A percentile compares a stretch with the other conserved stretches of the same genome.
Evolutionary conservation across 257 asterid species (phyloP).

Genomic region (Nyctanthes arbortristis): DNA sequence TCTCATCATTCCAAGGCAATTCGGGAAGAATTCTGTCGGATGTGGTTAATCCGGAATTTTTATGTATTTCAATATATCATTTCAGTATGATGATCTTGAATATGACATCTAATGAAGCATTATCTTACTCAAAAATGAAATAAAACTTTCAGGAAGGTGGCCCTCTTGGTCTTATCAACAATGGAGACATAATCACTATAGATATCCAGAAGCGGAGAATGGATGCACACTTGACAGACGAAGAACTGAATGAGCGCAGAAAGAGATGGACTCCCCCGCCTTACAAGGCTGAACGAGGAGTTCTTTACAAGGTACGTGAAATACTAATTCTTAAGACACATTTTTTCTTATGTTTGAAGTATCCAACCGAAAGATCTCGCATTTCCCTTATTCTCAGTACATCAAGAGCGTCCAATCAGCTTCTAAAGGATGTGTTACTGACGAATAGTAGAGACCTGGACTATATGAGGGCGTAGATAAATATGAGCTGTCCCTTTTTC

Average conservation of each 20-base stretch:
- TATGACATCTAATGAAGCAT: no score
- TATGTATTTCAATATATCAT: no score
- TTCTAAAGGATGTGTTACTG: conserved; percentile 92
- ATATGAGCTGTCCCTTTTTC: not conserved
- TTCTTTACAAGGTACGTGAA: conserved; percentile 72
- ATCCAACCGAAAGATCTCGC: not conserved
- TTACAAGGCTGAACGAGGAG: conserved; percentile 79
- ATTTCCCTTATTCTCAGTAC: conserved; percentile 45
- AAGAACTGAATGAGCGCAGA: conserved; percentile 67
- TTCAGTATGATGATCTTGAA: no score
- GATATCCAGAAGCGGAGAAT: conserved; percentile 68
- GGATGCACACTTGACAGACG: conserved; percentile 68
- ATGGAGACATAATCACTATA: conserved; percentile 74
- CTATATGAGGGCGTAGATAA: conserved; percentile 18
- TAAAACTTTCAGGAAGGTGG: conserved; percentile 85
- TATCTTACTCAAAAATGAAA: no score
- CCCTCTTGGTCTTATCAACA: conserved; percentile 75
- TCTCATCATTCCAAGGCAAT: not conserved
- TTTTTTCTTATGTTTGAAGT: not conserved
- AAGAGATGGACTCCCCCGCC: conserved; percentile 75
- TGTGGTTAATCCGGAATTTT: no score
- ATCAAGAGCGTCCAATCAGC: conserved; percentile 87
- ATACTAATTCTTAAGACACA: no score
- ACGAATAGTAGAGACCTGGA: conserved; percentile 47
- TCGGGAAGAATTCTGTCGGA: no score